phyloP scores from a whole-genome alignment of 2,329 filamentous ascomycete genomes.

The Tothia fuscella region DNA sequence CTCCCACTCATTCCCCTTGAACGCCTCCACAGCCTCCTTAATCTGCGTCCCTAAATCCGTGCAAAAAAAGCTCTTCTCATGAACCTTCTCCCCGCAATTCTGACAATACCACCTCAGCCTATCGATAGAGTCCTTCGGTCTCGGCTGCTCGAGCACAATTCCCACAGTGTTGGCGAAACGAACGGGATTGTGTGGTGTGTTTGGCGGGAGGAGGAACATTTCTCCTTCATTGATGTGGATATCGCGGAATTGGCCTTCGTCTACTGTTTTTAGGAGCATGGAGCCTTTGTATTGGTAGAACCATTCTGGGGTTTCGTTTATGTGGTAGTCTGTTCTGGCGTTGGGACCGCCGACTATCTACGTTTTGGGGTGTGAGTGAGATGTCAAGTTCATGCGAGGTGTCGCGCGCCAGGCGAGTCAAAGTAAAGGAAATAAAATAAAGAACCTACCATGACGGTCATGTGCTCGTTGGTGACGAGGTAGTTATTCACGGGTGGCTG shows the following conservation, averaged over 20 bases:
- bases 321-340: conserved; percentile 93
- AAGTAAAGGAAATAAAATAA: conserved; percentile 10
- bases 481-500: conserved; percentile 95
- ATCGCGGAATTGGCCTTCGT: conserved; percentile 60
- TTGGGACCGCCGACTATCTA: conserved; percentile 90
- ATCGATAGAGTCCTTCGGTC: conserved; percentile 60
- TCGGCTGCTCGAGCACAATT: conserved; percentile 76
- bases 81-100: conserved; percentile 57
- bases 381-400: neutral
- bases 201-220: conserved; percentile 84
- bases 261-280: conserved; percentile 89
- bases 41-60: conserved; percentile 89
- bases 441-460: conserved; percentile 62
- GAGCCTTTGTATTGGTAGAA: conserved; percentile 94
- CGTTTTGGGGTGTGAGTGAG: conserved; percentile 17
- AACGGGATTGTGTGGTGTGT: conserved; percentile 93
- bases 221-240: conserved; percentile 85
- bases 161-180: conserved; percentile 91
- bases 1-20: conserved; percentile 56
- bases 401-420: conserved; percentile 4
- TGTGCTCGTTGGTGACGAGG: conserved; percentile 79
- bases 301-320: conserved; percentile 92
- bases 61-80: conserved; percentile 80
- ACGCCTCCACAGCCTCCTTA: conserved; percentile 76
- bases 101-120: conserved; percentile 84